phyloP scores from a whole-genome alignment of 139 green algal genomes.

The Haematococcus sp. region DNA sequence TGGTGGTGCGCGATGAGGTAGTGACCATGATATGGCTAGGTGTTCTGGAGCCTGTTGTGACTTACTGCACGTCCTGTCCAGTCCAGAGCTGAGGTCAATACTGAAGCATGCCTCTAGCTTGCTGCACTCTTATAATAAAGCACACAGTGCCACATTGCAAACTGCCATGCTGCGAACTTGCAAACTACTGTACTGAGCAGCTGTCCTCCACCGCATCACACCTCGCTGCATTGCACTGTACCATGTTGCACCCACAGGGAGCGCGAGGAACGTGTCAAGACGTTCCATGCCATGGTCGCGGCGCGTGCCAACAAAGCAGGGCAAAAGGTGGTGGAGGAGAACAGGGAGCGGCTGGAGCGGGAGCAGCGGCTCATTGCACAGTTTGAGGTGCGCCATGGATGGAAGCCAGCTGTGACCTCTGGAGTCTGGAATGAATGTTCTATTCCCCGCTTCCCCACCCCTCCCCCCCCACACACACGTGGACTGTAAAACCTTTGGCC shows the following conservation, averaged over 20 bases:
- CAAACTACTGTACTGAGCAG: too few species aligned
- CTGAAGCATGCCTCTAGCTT: background rate
- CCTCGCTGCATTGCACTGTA: background rate
- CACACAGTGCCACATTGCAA: too few species aligned
- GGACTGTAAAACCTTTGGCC: too few species aligned
- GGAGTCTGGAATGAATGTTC: too few species aligned
- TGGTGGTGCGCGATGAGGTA: background rate
- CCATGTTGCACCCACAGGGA: too few species aligned
- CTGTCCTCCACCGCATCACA: background rate
- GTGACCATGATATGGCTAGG: background rate
- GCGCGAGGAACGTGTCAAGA: too few species aligned
- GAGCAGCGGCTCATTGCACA: constrained; percentile 10
- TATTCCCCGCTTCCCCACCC: too few species aligned
- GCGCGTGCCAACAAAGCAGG: constrained; percentile 10
- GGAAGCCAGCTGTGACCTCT: too few species aligned
- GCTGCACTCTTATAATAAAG: too few species aligned
- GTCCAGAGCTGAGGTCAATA: background rate
- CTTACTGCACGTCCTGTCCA: too few species aligned
- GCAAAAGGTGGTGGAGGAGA: constrained; percentile 23
- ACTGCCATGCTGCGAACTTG: too few species aligned
- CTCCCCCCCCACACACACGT: too few species aligned
- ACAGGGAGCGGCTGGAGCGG: constrained; percentile 11
- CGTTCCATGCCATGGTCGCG: constrained; percentile 13
- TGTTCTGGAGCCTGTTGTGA: background rate
- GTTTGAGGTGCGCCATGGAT: constrained; percentile 17